phyloP scores from a whole-genome alignment of 495 filamentous ascomycete genomes.

The Hyaloscypha finlandica region DNA sequence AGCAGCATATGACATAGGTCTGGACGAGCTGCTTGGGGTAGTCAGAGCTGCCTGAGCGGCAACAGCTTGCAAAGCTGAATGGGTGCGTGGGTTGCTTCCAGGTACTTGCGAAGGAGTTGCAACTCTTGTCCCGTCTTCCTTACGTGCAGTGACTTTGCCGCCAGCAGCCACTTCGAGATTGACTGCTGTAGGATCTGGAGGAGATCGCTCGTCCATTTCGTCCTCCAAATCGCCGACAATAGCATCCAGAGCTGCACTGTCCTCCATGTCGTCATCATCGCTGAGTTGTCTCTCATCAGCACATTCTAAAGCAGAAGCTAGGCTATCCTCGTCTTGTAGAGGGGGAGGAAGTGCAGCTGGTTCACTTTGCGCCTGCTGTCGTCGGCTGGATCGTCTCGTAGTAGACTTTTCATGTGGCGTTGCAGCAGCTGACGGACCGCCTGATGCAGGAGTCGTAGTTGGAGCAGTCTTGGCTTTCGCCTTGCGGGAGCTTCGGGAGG shows the following conservation, averaged over 20 bases:
- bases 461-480: conserved; percentile 49
- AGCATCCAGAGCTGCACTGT: conserved; percentile 73
- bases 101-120: conserved; percentile 78
- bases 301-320: conserved; percentile 77
- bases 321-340: conserved; percentile 56
- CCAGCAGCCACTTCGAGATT: conserved; percentile 90
- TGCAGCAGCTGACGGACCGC: conserved; percentile 18
- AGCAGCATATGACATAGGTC: conserved; percentile 76
- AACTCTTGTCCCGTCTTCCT: conserved; percentile 90
- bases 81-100: conserved; percentile 38
- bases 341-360: conserved; percentile 50
- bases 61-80: conserved; percentile 36
- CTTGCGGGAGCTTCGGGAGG: conserved; percentile 38
- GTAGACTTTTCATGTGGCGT: conserved; percentile 49
- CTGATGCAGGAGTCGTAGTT: conserved; percentile 30
- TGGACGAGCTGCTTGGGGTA: conserved; percentile 49
- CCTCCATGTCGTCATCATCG: conserved; percentile 73
- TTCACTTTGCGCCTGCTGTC: conserved; percentile 50
- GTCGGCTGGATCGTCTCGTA: conserved; percentile 55
- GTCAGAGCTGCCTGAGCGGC: conserved; percentile 45
- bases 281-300: conserved; percentile 86
- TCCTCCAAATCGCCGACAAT: conserved; percentile 91
- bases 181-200: conserved; percentile 81
- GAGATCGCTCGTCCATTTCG: conserved; percentile 73
- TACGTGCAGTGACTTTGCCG: conserved; percentile 93